Percentiles rank a stretch among this genome's conserved stretches.
These are phyloP conservation scores for Fusarium veterinarium DNA, from an alignment of 2,329 filamentous ascomycete genomes.

Conservation along the genomic window DNA sequence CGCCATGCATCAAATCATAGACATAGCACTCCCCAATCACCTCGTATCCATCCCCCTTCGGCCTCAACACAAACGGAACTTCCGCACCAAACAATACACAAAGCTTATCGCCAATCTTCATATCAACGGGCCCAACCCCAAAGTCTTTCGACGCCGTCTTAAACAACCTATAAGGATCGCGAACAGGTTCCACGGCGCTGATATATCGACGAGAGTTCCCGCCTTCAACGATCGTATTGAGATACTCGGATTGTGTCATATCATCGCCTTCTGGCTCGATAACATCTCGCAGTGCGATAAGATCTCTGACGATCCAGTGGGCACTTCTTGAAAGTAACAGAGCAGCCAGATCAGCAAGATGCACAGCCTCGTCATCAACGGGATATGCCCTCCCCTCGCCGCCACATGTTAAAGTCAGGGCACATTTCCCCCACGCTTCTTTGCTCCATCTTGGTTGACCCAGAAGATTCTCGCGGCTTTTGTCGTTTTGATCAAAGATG, in stretches of 20 bases:
- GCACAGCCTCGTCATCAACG: fast-evolving
- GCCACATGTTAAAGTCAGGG: not conserved
- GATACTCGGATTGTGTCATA: fast-evolving
- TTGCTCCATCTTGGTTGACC: not conserved
- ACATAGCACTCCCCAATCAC: not conserved
- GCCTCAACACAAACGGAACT: not conserved
- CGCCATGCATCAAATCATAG: not conserved
- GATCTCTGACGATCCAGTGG: not conserved
- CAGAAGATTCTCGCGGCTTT: fast-evolving
- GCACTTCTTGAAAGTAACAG: fast-evolving
- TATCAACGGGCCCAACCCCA: not conserved
- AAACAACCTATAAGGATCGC: fast-evolving
- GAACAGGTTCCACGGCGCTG: fast-evolving
- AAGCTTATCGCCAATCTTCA: not conserved
- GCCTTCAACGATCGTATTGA: fast-evolving
- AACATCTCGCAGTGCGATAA: fast-evolving
- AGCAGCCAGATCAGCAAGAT: fast-evolving
- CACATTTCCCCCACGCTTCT: fast-evolving
- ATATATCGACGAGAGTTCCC: fast-evolving
- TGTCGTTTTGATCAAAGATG: fast-evolving
- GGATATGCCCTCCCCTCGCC: not conserved
- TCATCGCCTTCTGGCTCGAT: fast-evolving
- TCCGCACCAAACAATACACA: not conserved
- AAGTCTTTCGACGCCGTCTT: fast-evolving
- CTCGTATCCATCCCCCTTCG: fast-evolving